These are phyloP conservation scores for Lepidium aucheri DNA, from an alignment of 345 rosid species.

Conservation along the genomic window DNA sequence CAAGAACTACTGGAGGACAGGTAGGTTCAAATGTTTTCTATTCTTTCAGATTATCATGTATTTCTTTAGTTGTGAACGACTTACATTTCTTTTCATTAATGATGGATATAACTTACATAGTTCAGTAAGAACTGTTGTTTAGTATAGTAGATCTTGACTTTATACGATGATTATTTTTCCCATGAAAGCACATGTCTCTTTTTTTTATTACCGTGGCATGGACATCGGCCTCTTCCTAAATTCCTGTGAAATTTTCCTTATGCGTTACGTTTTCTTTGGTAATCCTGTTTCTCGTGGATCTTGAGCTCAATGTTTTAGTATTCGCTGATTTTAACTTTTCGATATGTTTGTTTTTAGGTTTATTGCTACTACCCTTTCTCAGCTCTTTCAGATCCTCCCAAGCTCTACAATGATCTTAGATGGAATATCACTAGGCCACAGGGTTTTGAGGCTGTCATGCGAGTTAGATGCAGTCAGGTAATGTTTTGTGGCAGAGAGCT, in stretches of 20 bases:
- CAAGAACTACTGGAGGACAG: conserved; percentile 98
- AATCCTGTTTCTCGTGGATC: background rate
- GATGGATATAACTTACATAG: background rate
- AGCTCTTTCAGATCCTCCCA: conserved; percentile 80
- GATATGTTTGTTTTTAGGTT: conserved; percentile 47
- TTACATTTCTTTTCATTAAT: background rate
- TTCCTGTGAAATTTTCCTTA: background rate
- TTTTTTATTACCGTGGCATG: background rate
- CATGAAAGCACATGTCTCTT: background rate
- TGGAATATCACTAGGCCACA: conserved; percentile 99
- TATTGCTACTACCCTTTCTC: conserved; percentile 91
- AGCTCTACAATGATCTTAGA: conserved; percentile 95
- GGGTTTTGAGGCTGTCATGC: conserved; percentile 98
- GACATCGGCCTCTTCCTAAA: background rate
- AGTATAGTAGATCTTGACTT: background rate
- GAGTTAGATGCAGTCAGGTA: conserved; percentile 97
- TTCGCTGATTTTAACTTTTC: background rate
- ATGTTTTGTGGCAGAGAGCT: conserved; percentile 6
- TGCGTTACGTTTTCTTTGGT: background rate
- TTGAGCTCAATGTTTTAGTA: background rate
- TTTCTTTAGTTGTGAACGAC: background rate
- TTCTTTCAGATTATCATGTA: background rate
- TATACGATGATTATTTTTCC: background rate
- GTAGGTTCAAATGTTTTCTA: conserved; percentile 30
- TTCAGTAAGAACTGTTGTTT: background rate